Percentiles rank a stretch among this genome's conserved stretches.
These are phyloP conservation scores for Boletellus sp. DNA, from an alignment of 768 basidiomycete genomes.

Conservation along the genomic window DNA sequence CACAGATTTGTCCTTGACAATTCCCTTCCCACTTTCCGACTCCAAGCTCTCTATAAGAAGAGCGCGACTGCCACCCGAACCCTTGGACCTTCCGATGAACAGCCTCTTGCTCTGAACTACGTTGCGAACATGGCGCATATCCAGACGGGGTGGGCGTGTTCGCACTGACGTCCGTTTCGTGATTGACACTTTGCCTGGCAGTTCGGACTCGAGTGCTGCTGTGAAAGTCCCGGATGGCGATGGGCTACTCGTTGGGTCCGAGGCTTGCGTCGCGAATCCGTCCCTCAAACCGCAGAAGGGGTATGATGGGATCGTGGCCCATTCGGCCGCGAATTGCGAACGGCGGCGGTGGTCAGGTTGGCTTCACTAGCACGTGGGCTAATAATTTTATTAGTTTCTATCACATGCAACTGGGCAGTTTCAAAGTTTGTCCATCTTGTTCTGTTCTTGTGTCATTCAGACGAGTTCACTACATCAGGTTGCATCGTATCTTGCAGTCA, in stretches of 20 bases:
- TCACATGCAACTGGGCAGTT: conserved; percentile 14
- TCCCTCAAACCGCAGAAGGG: conserved; percentile 20
- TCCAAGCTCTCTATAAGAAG: background rate
- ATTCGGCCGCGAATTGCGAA: conserved; percentile 45
- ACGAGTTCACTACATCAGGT: conserved; percentile 34
- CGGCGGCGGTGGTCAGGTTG: conserved; percentile 51
- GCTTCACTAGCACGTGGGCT: conserved; percentile 46
- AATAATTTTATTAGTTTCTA: conserved; percentile 40
- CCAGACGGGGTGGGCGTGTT: conserved; percentile 1
- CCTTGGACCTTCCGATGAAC: background rate
- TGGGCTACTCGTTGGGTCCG: conserved; percentile 7
- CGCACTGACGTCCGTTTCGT: background rate
- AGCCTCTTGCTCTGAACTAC: background rate
- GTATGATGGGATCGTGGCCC: conserved; percentile 37
- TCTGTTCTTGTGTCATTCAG: background rate
- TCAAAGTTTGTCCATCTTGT: conserved; percentile 30
- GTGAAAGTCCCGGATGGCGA: background rate
- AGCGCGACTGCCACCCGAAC: background rate
- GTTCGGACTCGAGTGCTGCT: background rate
- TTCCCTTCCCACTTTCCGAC: background rate
- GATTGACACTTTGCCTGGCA: background rate
- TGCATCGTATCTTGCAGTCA: conserved; percentile 56
- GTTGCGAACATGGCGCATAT: conserved; percentile 8
- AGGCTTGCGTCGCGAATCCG: background rate
- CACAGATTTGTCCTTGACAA: conserved; percentile 2